Base-by-base conservation (phyloP, 306 rosid genomes). In the Glycine soja region DNA sequence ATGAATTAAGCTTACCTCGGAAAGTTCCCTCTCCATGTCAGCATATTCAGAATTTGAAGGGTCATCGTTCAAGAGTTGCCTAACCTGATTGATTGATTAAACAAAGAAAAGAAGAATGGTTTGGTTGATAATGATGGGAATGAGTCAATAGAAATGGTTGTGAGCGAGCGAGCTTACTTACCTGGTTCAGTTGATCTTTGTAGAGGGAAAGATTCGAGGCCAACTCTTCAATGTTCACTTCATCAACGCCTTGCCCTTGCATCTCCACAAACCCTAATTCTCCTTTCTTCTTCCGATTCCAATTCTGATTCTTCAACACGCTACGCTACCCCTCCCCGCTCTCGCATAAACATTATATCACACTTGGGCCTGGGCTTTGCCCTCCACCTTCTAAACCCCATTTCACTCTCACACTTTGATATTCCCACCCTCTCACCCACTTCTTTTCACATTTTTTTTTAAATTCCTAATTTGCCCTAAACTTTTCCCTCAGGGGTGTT, bases 21-120 rank as follows among this genome's bases (percentile, higher is more conserved):
- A 75, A 79, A 95, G 95, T 85, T 95, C 99, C 81, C 89, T 93
- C 89, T 91, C 98, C 99, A 95, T 90, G 75, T 95, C 99, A 45
- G 79, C 93, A 88, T 91, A 93, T 68, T 93, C 98, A 8, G 94
- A 70, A 85, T 93, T 95, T 14, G 84, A 85, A 36, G 99, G 96
- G 45, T 93, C 97, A 66, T 89, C 91, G 45, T 72, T 91, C 74
- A 95, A 74, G 38, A 91, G 87, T 70, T 89, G 87, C 80, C 89
- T 89, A 48, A 95, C 97, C 99, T 95, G 92, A 80, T 47, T 48
- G 69, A 74, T 34, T 38, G 43, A 38, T 38, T 4, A 38, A 38
- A 38, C 6, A 34, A 34, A 34, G 4, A 34, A 34, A 34, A 34
- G 4, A 34, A 34, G 75, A 43, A 43, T 42, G 45, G 2, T 24